A percentile compares a stretch with the other conserved stretches of the same genome.
These are phyloP conservation scores for Amylostereum chailletii DNA, from an alignment of 1,284 basidiomycete genomes.

Conservation along the genomic window DNA sequence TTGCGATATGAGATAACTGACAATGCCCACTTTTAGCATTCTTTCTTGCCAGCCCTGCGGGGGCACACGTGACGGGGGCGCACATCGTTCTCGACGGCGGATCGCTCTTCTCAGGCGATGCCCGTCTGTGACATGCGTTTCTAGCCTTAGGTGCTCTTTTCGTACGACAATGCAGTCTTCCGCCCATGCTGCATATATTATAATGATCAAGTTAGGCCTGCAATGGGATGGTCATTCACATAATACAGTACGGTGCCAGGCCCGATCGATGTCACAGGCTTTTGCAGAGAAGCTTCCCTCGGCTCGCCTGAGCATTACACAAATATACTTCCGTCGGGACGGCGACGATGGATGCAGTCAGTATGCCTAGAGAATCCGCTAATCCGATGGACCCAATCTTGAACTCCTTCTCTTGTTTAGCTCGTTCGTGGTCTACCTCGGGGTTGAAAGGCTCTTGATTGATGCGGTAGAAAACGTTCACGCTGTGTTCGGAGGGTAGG, in stretches of 20 bases:
- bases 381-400: slow-evolving; percentile 84
- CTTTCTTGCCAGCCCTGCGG: neutral
- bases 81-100: neutral
- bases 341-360: slow-evolving; percentile 70
- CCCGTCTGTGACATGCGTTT: too few relatives aligned
- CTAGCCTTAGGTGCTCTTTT: too few relatives aligned
- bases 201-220: too few relatives aligned
- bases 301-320: slow-evolving; percentile 64
- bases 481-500: slow-evolving; percentile 31
- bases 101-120: neutral
- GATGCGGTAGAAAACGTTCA: slow-evolving; percentile 82
- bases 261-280: slow-evolving; percentile 36
- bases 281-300: slow-evolving; percentile 69
- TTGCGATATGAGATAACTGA: too few relatives aligned
- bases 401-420: slow-evolving; percentile 75
- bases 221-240: too few relatives aligned
- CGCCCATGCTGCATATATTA: too few relatives aligned
- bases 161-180: too few relatives aligned
- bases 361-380: slow-evolving; percentile 68
- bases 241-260: too few relatives aligned
- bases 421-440: slow-evolving; percentile 42
- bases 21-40: neutral
- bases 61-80: neutral
- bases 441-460: slow-evolving; percentile 61
- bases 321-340: slow-evolving; percentile 80